Conservation (phyloP, 73 alveolate species). For the Paramecium octaurelia region DNA sequence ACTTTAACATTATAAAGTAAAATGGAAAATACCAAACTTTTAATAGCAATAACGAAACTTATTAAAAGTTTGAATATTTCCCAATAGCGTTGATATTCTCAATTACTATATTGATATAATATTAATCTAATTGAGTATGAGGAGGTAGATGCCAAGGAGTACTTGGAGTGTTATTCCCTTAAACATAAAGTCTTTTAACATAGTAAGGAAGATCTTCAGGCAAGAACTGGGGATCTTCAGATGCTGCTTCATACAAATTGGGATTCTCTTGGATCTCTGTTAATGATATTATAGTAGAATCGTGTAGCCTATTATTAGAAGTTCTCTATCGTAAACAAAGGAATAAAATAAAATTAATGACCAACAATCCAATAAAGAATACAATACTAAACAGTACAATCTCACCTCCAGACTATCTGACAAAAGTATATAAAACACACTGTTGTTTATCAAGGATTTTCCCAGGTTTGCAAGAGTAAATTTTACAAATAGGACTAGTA, state of each 20-base stretch:
- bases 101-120: neutral
- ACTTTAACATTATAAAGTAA: neutral
- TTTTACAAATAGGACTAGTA: neutral
- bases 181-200: neutral
- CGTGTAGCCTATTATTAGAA: neutral
- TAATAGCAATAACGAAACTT: neutral
- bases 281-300: neutral
- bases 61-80: neutral
- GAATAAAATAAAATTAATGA: neutral
- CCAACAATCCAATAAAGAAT: neutral
- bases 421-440: neutral
- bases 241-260: neutral
- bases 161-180: neutral
- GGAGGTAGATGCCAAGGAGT: conserved; percentile 4
- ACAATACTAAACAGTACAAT: neutral
- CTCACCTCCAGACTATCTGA: neutral
- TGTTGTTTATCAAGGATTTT: neutral
- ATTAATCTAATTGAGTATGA: neutral
- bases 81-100: neutral
- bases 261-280: neutral
- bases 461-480: neutral
- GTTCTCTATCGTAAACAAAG: neutral
- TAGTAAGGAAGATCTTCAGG: neutral
- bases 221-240: neutral
- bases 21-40: neutral